Evolutionary conservation across 2,329 filamentous ascomycete species (phyloP), one percentile per base, ranked within the genome.

Genomic region (Talaromyces amestolkiae): DNA sequence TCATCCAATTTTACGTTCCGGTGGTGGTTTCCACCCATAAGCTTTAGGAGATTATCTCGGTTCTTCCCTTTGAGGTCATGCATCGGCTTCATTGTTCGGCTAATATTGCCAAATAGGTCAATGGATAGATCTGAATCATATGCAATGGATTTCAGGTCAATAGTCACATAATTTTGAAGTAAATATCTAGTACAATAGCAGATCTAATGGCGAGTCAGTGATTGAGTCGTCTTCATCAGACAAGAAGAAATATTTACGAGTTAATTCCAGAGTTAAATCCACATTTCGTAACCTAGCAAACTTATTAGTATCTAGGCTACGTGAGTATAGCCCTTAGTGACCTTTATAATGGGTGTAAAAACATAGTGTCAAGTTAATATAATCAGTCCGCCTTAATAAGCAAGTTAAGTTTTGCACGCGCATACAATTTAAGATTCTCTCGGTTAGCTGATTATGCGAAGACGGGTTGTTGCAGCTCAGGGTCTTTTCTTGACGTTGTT

Each of bases 401-500:
- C 33, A 39, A 39, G 53, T 37, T 56, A 56, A 56, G 53, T 56
- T 59, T 59, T 45, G 56, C 27, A 63, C 51, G 24, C 39, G 51
- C 61, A 63, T 56, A 45, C 39, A 24, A 33, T 45, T 54, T 54
- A 63, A 37, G 51, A 56, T 58, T 63, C 51, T 43, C 41, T 43
- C 33, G 51, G 61, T 35, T 63, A 63, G 61, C 35, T 58, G 31
- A 39, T 45, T 63, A 63, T 63, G 61, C 61, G 61, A 63, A 63
- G 61, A 63, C 61, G 61, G 61, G 61, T 58, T 39, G 61, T 49
- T 63, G 61, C 61, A 63, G 51, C 37, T 63, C 61, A 63, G 61
- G 61, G 61, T 63, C 61, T 63, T 35, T 35, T 24, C 41, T 43
- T 58, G 61, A 59, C 56, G 39, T 45, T 59, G 39, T 45, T 59